Evolutionary conservation across 164 flowering plant species (phyloP).

Genomic region (Tetrastigma voinierianum): DNA sequence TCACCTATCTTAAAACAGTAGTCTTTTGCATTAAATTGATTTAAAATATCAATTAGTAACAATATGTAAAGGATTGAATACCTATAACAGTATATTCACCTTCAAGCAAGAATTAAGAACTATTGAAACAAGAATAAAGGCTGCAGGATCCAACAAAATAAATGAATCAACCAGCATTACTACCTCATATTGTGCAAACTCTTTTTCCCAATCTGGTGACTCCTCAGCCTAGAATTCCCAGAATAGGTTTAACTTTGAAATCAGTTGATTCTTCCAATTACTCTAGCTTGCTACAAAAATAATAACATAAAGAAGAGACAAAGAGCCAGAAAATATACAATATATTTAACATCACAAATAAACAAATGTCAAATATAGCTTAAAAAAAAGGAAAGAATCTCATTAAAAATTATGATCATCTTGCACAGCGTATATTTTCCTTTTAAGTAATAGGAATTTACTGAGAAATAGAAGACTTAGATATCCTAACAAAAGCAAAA

Average conservation of each 20-base stretch:
- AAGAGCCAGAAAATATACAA: not conserved
- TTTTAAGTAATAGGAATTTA: too few relatives aligned
- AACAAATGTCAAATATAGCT: too few relatives aligned
- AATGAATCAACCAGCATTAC: constrained; percentile 8
- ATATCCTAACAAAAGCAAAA: too few relatives aligned
- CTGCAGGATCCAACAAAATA: not conserved
- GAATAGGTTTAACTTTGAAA: constrained; percentile 66
- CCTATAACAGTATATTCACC: not conserved
- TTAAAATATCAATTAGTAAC: not conserved
- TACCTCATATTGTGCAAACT: constrained; percentile 77
- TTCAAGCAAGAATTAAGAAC: not conserved
- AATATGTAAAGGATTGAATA: not conserved
- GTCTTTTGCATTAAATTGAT: too few relatives aligned
- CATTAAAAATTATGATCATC: too few relatives aligned
- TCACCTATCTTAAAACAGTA: too few relatives aligned
- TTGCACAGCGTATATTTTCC: too few relatives aligned
- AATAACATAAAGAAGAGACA: not conserved
- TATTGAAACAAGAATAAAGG: not conserved
- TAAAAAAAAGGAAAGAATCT: too few relatives aligned
- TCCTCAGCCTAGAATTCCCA: constrained; percentile 51
- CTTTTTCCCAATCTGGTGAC: constrained; percentile 68
- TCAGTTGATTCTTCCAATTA: constrained; percentile 62
- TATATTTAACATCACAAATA: not conserved
- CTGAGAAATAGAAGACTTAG: too few relatives aligned
- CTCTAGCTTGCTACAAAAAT: constrained; percentile 75